Evolutionary conservation across 1,284 basidiomycete species (phyloP), one percentile per base, ranked within the genome.

Genomic region (Irpex sp.): DNA sequence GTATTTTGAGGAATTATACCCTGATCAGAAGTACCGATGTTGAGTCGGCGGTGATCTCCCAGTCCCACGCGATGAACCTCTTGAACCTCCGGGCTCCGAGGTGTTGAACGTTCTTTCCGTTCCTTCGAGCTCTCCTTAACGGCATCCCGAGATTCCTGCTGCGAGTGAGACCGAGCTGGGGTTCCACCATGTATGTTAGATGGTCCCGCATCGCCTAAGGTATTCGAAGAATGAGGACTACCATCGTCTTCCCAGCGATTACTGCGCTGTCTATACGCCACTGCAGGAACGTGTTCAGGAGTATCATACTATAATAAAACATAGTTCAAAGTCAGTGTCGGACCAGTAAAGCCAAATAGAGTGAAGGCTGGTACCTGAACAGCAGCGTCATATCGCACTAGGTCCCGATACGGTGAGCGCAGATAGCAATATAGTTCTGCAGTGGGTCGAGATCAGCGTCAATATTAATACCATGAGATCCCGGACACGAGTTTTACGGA

Each of bases 391-490:
- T 94, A 97, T 17, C 85, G 81, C 56, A 86, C 83, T 26, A 96
- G 79, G 73, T 93, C 91, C 67, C 86, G 86, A 74, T 87, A 95
- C 2, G 94, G 94, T 7, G 92, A 94, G 58, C 94, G 84, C 31
- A 95, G 79, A 73, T 91, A 96, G 46, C 83, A 86, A 73, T 94
- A 95, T 19, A 96, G 81, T 76, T 96, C 94, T 94, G 68, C 59
- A 15, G 36, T 61, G 47, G 63, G 49, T 59, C 13, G 64, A 54
- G 53, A 60, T 56, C 37, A 58, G n/a, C 53, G 15, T 17, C 53
- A 33, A 35, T 26, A 33, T 5, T 15, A 26, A 9, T 31, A 26
- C 6, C 15, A 15, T 39, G 37, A 54, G 26, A 21, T 35, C 7
- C 21, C 26, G 19, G 53, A n/a, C 19, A 54, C 19, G 33, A 13